These are phyloP conservation scores for Yarrowia keelungensis DNA, from an alignment of 805 yeast genomes.

Conservation along the genomic window DNA sequence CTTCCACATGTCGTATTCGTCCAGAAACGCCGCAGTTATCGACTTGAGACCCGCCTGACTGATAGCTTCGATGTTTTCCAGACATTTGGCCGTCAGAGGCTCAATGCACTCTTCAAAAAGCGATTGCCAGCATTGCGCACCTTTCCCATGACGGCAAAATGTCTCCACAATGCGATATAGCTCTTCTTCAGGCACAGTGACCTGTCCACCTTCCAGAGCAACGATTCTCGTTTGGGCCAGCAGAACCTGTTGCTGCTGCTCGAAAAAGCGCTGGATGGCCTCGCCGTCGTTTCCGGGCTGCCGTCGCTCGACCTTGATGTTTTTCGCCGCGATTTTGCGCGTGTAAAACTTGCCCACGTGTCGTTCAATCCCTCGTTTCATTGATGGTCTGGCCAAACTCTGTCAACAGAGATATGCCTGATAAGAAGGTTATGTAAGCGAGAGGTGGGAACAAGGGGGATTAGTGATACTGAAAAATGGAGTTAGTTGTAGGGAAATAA, in stretches of 20 bases:
- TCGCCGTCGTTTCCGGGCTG: slow-evolving; percentile 3
- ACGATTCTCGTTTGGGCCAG: not conserved
- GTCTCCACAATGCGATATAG: slow-evolving; percentile 35
- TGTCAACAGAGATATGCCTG: not conserved
- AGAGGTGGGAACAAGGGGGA: not conserved
- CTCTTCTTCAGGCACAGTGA: slow-evolving; percentile 6
- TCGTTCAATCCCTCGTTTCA: slow-evolving; percentile 38
- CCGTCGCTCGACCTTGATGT: slow-evolving; percentile 37
- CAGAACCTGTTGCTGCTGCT: slow-evolving; percentile 13
- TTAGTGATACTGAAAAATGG: too few species aligned
- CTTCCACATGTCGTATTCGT: slow-evolving; percentile 26
- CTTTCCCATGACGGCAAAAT: slow-evolving; percentile 22
- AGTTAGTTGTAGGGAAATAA: too few species aligned
- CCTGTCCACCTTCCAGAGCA: not conserved
- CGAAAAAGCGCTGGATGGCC: slow-evolving; percentile 17
- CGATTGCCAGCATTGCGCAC: slow-evolving; percentile 21
- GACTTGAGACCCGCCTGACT: slow-evolving; percentile 7
- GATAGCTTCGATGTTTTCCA: slow-evolving; percentile 8
- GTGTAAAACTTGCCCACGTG: slow-evolving; percentile 34
- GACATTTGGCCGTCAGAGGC: slow-evolving; percentile 10
- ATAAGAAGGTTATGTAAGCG: not conserved
- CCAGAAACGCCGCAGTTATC: slow-evolving; percentile 20
- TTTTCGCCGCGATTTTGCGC: slow-evolving; percentile 31
- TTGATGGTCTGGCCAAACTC: not conserved
- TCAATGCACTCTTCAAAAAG: not conserved